These are phyloP conservation scores for Quillaja saponaria DNA, from an alignment of 306 rosid genomes.

Conservation along the genomic window DNA sequence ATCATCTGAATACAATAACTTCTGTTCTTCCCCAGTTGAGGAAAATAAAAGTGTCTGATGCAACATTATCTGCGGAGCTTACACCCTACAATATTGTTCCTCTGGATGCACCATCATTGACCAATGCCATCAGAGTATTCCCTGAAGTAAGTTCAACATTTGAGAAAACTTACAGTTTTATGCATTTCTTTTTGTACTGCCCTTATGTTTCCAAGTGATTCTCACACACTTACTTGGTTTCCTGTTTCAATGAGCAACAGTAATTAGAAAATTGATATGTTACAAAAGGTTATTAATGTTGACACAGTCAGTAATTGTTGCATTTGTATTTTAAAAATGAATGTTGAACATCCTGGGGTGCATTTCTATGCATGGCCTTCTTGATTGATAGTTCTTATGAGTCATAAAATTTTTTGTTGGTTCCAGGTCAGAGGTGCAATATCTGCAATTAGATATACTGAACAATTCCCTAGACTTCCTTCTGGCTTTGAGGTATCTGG, in stretches of 20 bases:
- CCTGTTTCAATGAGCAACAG: too few relatives aligned
- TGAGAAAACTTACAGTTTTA: slow-evolving; percentile 14
- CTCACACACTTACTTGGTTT: not conserved
- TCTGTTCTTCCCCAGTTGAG: slow-evolving; percentile 62
- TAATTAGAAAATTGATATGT: too few relatives aligned
- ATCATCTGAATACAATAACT: too few relatives aligned
- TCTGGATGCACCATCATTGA: slow-evolving; percentile 67
- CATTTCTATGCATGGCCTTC: not conserved
- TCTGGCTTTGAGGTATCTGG: slow-evolving; percentile 62
- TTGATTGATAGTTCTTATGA: slow-evolving; percentile 20
- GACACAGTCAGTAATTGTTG: slow-evolving; percentile 1
- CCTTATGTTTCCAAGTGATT: not conserved
- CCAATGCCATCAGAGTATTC: slow-evolving; percentile 85
- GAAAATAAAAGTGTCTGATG: slow-evolving; percentile 57
- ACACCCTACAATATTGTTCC: slow-evolving; percentile 88
- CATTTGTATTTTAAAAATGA: too few relatives aligned
- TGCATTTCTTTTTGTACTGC: not conserved
- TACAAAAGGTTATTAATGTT: slow-evolving; percentile 7
- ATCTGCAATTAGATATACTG: slow-evolving; percentile 74
- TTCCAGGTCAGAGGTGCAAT: slow-evolving; percentile 82
- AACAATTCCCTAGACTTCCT: slow-evolving; percentile 82
- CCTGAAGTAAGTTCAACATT: slow-evolving; percentile 75
- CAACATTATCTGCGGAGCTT: slow-evolving; percentile 68
- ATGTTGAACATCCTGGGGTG: slow-evolving; percentile 21
- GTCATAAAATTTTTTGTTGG: slow-evolving; percentile 34